Conservation (phyloP, 208 protist species). For the Endotrypanum monterogeii region DNA sequence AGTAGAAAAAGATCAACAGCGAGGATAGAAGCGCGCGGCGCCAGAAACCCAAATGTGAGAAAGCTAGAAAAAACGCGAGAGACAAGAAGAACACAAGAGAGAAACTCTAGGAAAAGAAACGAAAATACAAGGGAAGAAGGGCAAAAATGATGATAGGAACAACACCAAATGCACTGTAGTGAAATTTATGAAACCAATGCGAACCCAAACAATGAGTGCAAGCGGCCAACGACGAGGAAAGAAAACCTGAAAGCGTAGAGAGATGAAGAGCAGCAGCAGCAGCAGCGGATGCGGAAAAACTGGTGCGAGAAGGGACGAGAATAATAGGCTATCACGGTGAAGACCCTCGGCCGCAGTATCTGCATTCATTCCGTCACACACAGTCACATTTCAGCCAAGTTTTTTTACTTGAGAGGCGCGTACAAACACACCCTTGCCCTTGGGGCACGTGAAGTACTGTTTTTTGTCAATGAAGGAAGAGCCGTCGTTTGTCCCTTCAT, state of each 20-base stretch:
- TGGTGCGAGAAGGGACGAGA: not conserved
- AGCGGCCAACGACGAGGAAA: not conserved
- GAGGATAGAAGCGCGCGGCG: not conserved
- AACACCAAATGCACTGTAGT: not conserved
- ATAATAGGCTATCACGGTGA: not conserved
- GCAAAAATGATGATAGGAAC: not conserved
- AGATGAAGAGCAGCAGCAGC: not conserved
- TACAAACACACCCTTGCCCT: constrained; percentile 90
- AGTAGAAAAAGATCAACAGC: not conserved
- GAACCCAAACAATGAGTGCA: not conserved
- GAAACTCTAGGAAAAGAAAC: not conserved
- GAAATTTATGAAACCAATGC: not conserved
- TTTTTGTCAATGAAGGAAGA: constrained; percentile 92
- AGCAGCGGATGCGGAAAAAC: not conserved
- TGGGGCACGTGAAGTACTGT: constrained; percentile 90
- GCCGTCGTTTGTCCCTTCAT: constrained; percentile 89
- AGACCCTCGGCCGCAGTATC: not conserved
- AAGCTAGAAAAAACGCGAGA: not conserved
- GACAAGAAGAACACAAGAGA: not conserved
- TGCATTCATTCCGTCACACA: not conserved
- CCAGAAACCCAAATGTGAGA: not conserved
- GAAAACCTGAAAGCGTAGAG: not conserved
- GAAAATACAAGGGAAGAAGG: not conserved
- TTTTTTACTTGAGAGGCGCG: constrained; percentile 87
- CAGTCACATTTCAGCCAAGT: constrained; percentile 22